Evolutionary conservation across 192 early-diverging fungal genomes (phyloP).

Genomic region (Phlyctochytrium bullatum): DNA sequence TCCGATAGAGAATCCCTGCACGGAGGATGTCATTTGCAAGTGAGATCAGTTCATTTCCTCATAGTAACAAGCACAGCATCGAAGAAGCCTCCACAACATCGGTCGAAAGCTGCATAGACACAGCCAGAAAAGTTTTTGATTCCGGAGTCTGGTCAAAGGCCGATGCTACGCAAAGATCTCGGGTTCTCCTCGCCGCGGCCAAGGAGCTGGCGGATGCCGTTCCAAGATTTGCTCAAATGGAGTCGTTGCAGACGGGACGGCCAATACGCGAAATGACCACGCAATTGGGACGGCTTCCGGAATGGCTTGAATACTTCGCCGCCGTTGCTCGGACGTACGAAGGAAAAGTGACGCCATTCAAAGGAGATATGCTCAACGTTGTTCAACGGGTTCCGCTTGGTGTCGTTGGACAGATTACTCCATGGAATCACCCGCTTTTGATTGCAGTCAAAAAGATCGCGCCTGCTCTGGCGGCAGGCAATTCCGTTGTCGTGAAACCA

Average conservation of each 20-base stretch:
- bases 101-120: not conserved
- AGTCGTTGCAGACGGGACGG: conserved; percentile 17
- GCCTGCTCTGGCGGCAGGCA: conserved; percentile 37
- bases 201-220: not conserved
- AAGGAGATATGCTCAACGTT: conserved; percentile 15
- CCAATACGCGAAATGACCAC: conserved; percentile 16
- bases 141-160: conserved; percentile 2
- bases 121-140: not conserved
- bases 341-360: conserved; percentile 14
- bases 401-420: conserved; percentile 37
- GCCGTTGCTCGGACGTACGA: conserved; percentile 10
- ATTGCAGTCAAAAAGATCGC: conserved; percentile 36
- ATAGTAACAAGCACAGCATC: not conserved
- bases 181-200: not conserved
- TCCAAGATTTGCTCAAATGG: conserved; percentile 2
- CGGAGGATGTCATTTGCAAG: not conserved
- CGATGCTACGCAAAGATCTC: not conserved
- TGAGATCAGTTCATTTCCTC: not conserved
- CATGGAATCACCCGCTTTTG: conserved; percentile 40
- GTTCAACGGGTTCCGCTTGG: conserved; percentile 27
- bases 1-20: not conserved
- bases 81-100: not conserved
- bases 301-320: conserved; percentile 23
- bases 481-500: conserved; percentile 34
- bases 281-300: conserved; percentile 14